These are phyloP conservation scores for Zasmidium angulare DNA, from an alignment of 2,329 filamentous ascomycete species.

Conservation along the genomic window DNA sequence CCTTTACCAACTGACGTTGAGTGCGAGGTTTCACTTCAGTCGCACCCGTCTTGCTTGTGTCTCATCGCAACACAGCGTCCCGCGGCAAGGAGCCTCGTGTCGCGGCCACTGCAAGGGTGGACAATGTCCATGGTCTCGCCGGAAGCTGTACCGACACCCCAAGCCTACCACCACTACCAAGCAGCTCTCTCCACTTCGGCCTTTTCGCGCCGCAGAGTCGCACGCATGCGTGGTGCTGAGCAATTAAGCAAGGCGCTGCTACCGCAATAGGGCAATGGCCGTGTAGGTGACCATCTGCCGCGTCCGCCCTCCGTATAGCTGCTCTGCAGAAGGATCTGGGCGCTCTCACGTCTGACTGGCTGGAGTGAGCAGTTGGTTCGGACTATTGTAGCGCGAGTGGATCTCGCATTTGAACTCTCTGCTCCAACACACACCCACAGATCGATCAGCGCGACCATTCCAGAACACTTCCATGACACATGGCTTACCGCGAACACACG, in stretches of 20 bases:
- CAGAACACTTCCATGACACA: constrained; percentile 18
- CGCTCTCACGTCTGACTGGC: neutral
- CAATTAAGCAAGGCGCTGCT: neutral
- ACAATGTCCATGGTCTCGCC: constrained; percentile 1
- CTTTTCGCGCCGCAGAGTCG: constrained; percentile 1
- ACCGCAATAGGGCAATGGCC: neutral
- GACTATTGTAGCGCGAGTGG: neutral
- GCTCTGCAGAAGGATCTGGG: neutral
- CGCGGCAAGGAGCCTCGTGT: neutral
- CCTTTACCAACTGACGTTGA: neutral
- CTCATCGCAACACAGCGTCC: neutral
- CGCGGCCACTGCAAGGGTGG: neutral
- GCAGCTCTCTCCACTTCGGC: constrained; percentile 5
- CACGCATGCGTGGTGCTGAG: neutral
- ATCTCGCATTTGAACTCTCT: neutral
- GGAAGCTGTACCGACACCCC: constrained; percentile 3
- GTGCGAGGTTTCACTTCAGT: neutral
- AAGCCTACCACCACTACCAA: neutral
- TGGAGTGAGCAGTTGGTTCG: neutral
- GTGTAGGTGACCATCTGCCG: neutral
- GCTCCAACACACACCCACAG: no score
- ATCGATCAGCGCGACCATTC: no score
- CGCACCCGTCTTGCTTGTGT: neutral
- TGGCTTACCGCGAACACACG: neutral
- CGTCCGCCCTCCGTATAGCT: neutral